Conservation (phyloP, 257 asterid species). For the Solanum bulbocastanum region DNA sequence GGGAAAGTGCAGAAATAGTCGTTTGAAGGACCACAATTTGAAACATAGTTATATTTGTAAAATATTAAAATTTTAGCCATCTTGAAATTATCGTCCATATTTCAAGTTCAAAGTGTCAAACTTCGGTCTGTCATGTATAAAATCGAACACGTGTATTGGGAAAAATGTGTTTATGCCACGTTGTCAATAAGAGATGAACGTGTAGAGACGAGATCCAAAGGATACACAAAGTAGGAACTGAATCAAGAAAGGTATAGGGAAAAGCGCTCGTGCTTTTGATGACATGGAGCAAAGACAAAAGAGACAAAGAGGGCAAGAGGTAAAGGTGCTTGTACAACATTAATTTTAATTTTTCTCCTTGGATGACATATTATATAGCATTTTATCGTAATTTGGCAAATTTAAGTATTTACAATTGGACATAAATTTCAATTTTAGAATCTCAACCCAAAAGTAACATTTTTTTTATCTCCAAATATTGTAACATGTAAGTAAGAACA, state of each 20-base stretch:
- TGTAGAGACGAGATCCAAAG: fast-evolving
- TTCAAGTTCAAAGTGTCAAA: neutral
- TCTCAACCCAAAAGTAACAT: neutral
- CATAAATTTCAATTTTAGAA: neutral
- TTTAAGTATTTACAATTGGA: neutral
- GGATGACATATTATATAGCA: neutral
- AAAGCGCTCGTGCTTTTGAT: neutral
- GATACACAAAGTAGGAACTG: neutral
- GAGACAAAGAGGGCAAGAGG: neutral
- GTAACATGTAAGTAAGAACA: neutral
- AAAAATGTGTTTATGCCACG: neutral
- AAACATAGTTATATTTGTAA: neutral
- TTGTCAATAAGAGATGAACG: neutral
- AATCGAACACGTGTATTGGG: neutral
- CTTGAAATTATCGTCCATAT: neutral
- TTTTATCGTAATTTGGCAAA: too few relatives aligned
- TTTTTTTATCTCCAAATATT: neutral
- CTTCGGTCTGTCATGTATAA: neutral
- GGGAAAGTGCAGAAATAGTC: neutral
- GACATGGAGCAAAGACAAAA: neutral
- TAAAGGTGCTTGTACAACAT: neutral
- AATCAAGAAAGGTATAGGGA: neutral
- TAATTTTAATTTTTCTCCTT: neutral
- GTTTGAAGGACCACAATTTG: neutral
- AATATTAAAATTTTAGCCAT: neutral